Conservation (phyloP, 2,329 filamentous ascomycete genomes). For the Lachnellula suecica region DNA sequence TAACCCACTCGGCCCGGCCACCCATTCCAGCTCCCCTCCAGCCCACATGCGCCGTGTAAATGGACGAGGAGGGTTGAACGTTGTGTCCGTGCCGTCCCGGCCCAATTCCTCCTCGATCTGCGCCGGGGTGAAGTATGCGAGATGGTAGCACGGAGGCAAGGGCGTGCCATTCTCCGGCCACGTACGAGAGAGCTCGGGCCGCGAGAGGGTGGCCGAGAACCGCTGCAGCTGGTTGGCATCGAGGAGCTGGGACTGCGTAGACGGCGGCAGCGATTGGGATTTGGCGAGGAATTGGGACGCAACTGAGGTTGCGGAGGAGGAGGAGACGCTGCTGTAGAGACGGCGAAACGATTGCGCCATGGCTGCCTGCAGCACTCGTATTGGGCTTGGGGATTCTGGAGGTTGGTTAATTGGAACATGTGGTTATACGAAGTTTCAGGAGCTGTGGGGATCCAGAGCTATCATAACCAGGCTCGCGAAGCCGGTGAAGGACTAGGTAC, state of each 20-base stretch:
- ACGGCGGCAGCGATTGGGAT: conserved; percentile 41
- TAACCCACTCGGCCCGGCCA: conserved; percentile 30
- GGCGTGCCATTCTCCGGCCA: conserved; percentile 15
- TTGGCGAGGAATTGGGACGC: conserved; percentile 41
- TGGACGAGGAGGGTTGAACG: conserved; percentile 57
- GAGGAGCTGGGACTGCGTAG: conserved; percentile 49
- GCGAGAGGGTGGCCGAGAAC: conserved; percentile 56
- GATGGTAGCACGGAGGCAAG: conserved; percentile 49
- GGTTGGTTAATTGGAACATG: neutral
- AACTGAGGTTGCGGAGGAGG: conserved; percentile 32
- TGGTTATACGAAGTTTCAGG: too few relatives aligned
- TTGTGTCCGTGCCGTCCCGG: conserved; percentile 57
- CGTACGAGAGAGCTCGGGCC: conserved; percentile 30
- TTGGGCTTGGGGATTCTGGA: neutral
- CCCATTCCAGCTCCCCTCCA: conserved; percentile 58
- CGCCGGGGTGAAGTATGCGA: conserved; percentile 62
- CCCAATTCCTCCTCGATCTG: conserved; percentile 55
- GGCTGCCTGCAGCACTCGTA: conserved; percentile 1
- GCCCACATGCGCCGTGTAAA: conserved; percentile 70
- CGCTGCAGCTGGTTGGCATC: conserved; percentile 65
- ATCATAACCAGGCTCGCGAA: too few relatives aligned
- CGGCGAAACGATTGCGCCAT: conserved; percentile 20
- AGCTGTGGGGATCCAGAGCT: too few relatives aligned
- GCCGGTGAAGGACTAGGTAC: too few relatives aligned
- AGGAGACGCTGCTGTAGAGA: conserved; percentile 15